These are phyloP conservation scores for Pythium folliculosum DNA, from an alignment of 352 stramenopile species.

Conservation along the genomic window DNA sequence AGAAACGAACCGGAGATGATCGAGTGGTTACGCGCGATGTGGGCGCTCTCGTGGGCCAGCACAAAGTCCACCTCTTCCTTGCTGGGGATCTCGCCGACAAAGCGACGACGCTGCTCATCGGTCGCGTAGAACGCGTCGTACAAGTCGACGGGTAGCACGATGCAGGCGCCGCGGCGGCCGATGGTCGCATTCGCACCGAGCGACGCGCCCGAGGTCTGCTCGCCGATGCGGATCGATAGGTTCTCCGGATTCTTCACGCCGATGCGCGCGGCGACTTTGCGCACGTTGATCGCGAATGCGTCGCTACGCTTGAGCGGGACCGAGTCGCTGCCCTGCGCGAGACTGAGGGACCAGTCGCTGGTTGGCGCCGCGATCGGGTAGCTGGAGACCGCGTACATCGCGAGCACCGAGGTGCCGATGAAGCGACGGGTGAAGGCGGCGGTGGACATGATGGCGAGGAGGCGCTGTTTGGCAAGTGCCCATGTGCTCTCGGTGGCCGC, in stretches of 20 bases:
- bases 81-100: conserved; percentile 51
- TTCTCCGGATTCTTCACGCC: conserved; percentile 70
- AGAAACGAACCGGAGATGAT: conserved; percentile 64
- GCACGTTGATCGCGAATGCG: conserved; percentile 65
- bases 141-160: conserved; percentile 77
- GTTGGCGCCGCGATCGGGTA: conserved; percentile 67
- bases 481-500: conserved; percentile 10
- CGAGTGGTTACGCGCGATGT: conserved; percentile 83
- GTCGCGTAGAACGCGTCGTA: conserved; percentile 80
- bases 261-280: conserved; percentile 54
- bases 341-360: conserved; percentile 53
- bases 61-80: conserved; percentile 85
- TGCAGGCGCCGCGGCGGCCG: conserved; percentile 49
- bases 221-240: conserved; percentile 65
- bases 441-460: conserved; percentile 37
- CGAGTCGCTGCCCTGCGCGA: conserved; percentile 58
- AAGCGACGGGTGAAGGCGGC: conserved; percentile 40
- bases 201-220: conserved; percentile 62
- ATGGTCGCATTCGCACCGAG: conserved; percentile 69
- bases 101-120: conserved; percentile 41
- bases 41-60: conserved; percentile 76
- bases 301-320: conserved; percentile 56
- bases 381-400: conserved; percentile 43
- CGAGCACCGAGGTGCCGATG: conserved; percentile 35
- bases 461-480: conserved; percentile 33